Evolutionary conservation across 495 filamentous ascomycete genomes (phyloP).

Genomic region (Penicillium roqueforti): DNA sequence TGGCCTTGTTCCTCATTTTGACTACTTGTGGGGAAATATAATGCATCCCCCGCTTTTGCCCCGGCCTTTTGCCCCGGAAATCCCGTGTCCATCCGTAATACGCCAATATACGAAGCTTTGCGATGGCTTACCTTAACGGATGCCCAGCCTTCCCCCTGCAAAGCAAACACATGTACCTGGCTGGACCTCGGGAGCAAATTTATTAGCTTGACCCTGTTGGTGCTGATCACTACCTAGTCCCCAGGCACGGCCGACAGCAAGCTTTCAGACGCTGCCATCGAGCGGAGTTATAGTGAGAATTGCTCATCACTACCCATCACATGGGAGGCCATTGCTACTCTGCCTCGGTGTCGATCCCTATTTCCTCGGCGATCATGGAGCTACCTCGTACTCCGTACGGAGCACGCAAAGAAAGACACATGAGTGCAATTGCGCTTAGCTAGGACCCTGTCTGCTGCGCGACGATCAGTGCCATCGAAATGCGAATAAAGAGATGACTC

Average conservation of each 20-base stretch:
- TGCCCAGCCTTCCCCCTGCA: background rate
- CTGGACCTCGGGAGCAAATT: slow-evolving; percentile 2
- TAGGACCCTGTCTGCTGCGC: slow-evolving; percentile 12
- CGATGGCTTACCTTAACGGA: background rate
- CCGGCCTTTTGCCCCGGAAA: slow-evolving; percentile 1
- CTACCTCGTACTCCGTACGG: background rate
- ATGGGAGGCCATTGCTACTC: slow-evolving; percentile 11
- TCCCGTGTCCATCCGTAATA: background rate
- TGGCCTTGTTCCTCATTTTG: background rate
- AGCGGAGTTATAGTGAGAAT: slow-evolving; percentile 8
- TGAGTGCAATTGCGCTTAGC: slow-evolving; percentile 6
- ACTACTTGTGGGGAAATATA: slow-evolving; percentile 1
- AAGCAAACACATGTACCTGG: slow-evolving; percentile 6
- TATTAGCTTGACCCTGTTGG: background rate
- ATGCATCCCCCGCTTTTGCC: slow-evolving; percentile 1
- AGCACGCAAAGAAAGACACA: background rate
- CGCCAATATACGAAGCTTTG: slow-evolving; percentile 1
- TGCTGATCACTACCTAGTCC: slow-evolving; percentile 4
- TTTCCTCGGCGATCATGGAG: slow-evolving; percentile 9
- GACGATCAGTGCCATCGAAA: slow-evolving; percentile 17
- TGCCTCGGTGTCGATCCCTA: slow-evolving; percentile 25
- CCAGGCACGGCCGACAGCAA: slow-evolving; percentile 6
- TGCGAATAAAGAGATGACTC: slow-evolving; percentile 25
- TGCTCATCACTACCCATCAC: slow-evolving; percentile 19
- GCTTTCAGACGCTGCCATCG: background rate